These are phyloP conservation scores for Comarum palustre DNA, from an alignment of 306 rosid genomes.

Conservation along the genomic window DNA sequence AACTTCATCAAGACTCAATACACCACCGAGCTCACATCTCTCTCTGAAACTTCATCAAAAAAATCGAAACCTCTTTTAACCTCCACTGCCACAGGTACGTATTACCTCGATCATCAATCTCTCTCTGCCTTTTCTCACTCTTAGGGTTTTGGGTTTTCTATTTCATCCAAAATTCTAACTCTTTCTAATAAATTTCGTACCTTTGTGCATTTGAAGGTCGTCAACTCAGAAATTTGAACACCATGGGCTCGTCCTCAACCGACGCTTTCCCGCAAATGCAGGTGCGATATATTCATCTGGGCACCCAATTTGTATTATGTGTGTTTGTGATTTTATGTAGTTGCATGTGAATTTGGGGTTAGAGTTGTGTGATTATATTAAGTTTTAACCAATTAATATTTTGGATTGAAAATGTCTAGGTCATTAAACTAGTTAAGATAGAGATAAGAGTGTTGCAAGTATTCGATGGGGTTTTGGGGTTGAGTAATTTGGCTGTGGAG, in stretches of 20 bases:
- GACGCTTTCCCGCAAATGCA: conserved; percentile 41
- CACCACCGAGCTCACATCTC: neutral
- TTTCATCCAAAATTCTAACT: neutral
- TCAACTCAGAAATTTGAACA: conserved; percentile 11
- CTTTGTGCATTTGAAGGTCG: neutral
- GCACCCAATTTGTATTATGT: neutral
- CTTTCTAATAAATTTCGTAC: neutral
- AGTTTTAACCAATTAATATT: neutral
- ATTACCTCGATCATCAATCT: neutral
- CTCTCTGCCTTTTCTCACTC: neutral
- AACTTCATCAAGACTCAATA: neutral
- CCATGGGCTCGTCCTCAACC: conserved; percentile 55
- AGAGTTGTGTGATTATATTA: neutral
- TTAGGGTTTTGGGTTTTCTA: conserved; percentile 7
- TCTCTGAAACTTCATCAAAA: neutral
- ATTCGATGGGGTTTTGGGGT: neutral
- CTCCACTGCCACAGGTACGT: neutral
- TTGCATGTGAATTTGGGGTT: conserved; percentile 7
- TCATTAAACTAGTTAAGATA: neutral
- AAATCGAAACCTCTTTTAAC: neutral
- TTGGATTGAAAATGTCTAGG: neutral
- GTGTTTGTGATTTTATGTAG: neutral
- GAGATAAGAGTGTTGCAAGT: neutral
- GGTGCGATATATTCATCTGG: conserved; percentile 26
- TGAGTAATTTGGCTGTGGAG: neutral